phyloP scores from a whole-genome alignment of 2,329 filamentous ascomycete species.

The Teratosphaeria epicoccoides region DNA sequence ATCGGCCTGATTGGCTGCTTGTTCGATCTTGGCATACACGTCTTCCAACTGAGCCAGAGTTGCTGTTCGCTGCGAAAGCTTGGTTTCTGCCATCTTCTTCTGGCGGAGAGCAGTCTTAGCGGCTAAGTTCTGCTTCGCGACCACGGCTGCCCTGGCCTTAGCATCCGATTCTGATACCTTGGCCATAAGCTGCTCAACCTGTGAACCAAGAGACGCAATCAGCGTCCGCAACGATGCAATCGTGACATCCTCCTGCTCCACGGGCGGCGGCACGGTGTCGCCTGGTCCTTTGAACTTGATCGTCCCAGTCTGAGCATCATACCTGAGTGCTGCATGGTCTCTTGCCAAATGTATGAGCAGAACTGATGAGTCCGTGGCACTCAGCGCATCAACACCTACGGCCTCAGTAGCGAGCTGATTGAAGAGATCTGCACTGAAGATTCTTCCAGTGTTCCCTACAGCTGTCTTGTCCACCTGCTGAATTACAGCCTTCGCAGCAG shows the following conservation, averaged over 20 bases:
- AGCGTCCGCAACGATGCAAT: conserved; percentile 72
- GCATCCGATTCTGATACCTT: conserved; percentile 41
- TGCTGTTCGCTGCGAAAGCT: conserved; percentile 58
- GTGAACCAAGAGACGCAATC: conserved; percentile 53
- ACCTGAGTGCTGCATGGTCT: conserved; percentile 41
- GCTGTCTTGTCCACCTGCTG: conserved; percentile 22
- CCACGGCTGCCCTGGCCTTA: conserved; percentile 59
- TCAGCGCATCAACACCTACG: conserved; percentile 21
- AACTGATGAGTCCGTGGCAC: conserved; percentile 38
- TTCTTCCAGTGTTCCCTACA: conserved; percentile 24
- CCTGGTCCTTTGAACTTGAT: conserved; percentile 61
- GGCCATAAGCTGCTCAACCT: conserved; percentile 53
- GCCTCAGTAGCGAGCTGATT: conserved; percentile 15
- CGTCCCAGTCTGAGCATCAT: conserved; percentile 34
- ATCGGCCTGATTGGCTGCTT: conserved; percentile 74
- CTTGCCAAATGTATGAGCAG: conserved; percentile 32
- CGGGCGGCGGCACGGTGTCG: conserved; percentile 31
- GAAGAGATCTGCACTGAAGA: conserved; percentile 24
- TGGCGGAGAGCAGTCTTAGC: conserved; percentile 70
- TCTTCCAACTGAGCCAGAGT: conserved; percentile 74
- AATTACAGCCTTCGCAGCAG: conserved; percentile 33
- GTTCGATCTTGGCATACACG: conserved; percentile 70
- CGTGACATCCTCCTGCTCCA: conserved; percentile 69
- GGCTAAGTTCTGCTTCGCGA: conserved; percentile 59
- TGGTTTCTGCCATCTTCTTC: conserved; percentile 71